A percentile compares a stretch with the other conserved stretches of the same genome.
Evolutionary conservation across 768 basidiomycete genomes (phyloP).

Genomic region (Dendrothele bispora): DNA sequence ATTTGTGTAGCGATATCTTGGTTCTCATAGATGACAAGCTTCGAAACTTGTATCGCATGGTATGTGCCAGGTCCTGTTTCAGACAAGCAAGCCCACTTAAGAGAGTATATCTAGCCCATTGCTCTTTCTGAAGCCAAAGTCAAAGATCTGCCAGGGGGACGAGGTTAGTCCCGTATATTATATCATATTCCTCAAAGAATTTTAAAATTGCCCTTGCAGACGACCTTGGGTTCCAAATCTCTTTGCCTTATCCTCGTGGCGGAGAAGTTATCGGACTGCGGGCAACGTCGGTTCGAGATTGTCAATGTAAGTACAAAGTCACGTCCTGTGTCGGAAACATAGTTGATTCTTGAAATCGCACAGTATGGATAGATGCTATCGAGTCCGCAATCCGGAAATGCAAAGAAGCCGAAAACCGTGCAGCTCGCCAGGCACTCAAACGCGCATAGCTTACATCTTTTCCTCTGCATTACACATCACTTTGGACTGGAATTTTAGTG

Average conservation of each 20-base stretch:
- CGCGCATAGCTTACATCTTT: no score
- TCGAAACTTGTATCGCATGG: conserved; percentile 80
- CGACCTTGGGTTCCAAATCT: conserved; percentile 65
- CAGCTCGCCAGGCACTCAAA: no score
- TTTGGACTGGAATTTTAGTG: no score
- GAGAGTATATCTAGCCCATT: conserved; percentile 53
- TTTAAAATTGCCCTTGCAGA: conserved; percentile 38
- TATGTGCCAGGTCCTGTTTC: conserved; percentile 32
- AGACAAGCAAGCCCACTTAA: conserved; percentile 1
- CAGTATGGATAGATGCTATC: conserved; percentile 39
- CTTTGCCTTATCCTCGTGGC: conserved; percentile 68
- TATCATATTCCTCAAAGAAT: no score
- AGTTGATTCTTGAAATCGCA: not conserved
- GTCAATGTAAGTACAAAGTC: conserved; percentile 37
- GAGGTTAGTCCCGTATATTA: conserved; percentile 41
- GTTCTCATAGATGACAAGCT: conserved; percentile 76
- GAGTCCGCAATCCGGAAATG: conserved; percentile 41
- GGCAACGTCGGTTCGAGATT: conserved; percentile 57
- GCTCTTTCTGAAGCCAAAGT: conserved; percentile 67
- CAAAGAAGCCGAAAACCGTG: conserved; percentile 45
- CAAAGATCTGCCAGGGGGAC: conserved; percentile 46
- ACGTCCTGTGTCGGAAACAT: not conserved
- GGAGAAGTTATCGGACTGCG: conserved; percentile 68
- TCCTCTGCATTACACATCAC: no score
- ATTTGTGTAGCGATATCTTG: conserved; percentile 89